phyloP scores from a whole-genome alignment of 2,329 filamentous ascomycete species.

The Didymosphaeria variabile region DNA sequence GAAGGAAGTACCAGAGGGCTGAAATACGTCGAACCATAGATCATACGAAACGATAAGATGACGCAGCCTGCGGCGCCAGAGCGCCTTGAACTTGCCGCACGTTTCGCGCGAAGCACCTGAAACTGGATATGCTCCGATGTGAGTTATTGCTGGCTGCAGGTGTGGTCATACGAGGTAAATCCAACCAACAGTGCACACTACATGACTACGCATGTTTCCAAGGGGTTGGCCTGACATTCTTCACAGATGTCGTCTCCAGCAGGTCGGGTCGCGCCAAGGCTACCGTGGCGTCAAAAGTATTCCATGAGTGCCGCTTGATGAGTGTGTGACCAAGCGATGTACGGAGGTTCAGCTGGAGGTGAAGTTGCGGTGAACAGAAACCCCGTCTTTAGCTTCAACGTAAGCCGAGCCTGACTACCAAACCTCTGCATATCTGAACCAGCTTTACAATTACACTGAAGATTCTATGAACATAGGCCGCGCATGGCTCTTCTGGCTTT shows the following conservation, averaged over 20 bases:
- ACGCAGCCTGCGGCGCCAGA: not conserved
- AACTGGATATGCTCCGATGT: constrained; percentile 28
- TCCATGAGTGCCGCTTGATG: constrained; percentile 20
- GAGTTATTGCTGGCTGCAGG: constrained; percentile 27
- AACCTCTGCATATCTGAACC: constrained; percentile 22
- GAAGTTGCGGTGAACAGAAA: constrained; percentile 14
- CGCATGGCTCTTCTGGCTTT: constrained; percentile 23
- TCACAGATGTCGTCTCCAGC: constrained; percentile 37
- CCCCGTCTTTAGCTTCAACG: constrained; percentile 28
- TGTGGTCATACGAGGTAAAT: constrained; percentile 27
- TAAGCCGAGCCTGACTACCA: constrained; percentile 26
- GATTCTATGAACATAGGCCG: constrained; percentile 39
- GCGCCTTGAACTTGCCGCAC: not conserved
- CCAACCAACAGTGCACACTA: constrained; percentile 20
- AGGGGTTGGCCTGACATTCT: constrained; percentile 29
- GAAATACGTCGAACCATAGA: constrained; percentile 6
- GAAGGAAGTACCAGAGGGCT: constrained; percentile 6
- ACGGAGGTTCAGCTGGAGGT: constrained; percentile 18
- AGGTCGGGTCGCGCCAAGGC: constrained; percentile 23
- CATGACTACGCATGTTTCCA: constrained; percentile 22
- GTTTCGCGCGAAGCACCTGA: constrained; percentile 12
- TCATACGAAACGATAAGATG: not conserved
- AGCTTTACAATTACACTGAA: constrained; percentile 25
- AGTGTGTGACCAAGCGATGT: constrained; percentile 25
- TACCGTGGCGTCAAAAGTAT: constrained; percentile 22